phyloP scores from a whole-genome alignment of 805 yeast genomes.

The Starmerella asiatica region DNA sequence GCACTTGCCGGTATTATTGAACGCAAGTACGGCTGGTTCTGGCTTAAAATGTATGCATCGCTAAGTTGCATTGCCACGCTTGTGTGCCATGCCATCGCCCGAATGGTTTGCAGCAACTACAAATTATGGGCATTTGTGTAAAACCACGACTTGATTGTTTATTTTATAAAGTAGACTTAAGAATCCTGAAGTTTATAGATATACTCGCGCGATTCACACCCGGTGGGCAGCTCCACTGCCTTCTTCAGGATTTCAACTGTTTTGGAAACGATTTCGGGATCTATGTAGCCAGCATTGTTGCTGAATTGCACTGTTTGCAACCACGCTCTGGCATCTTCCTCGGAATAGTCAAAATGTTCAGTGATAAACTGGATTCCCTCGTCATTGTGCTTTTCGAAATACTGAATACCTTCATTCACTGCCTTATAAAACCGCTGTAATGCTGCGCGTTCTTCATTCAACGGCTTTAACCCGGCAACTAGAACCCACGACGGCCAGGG shows the following conservation, averaged over 20 bases:
- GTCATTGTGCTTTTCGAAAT: constrained; percentile 46
- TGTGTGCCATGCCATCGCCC: constrained; percentile 4
- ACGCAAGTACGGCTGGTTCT: constrained; percentile 18
- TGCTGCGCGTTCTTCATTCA: constrained; percentile 19
- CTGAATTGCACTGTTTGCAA: constrained; percentile 58
- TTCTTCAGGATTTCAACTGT: constrained; percentile 45
- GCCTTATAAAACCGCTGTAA: constrained; percentile 36
- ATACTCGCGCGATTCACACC: constrained; percentile 18
- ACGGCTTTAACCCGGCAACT: constrained; percentile 33
- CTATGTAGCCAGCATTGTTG: constrained; percentile 37
- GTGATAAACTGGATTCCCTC: constrained; percentile 57
- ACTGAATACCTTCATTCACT: constrained; percentile 51
- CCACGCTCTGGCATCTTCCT: constrained; percentile 73
- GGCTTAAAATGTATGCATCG: constrained; percentile 16
- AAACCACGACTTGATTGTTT: no score
- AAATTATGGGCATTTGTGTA: not conserved
- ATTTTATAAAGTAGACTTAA: not conserved
- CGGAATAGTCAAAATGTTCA: constrained; percentile 57
- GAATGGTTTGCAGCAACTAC: not conserved
- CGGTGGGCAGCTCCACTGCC: constrained; percentile 43
- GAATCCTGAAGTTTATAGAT: constrained; percentile 2
- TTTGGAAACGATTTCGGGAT: constrained; percentile 37
- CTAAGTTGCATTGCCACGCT: constrained; percentile 5
- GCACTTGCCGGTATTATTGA: constrained; percentile 25
- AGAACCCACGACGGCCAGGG: constrained; percentile 97